Evolutionary conservation across 768 basidiomycete species (phyloP).

Genomic region (Psilocybe subaeruginosa): DNA sequence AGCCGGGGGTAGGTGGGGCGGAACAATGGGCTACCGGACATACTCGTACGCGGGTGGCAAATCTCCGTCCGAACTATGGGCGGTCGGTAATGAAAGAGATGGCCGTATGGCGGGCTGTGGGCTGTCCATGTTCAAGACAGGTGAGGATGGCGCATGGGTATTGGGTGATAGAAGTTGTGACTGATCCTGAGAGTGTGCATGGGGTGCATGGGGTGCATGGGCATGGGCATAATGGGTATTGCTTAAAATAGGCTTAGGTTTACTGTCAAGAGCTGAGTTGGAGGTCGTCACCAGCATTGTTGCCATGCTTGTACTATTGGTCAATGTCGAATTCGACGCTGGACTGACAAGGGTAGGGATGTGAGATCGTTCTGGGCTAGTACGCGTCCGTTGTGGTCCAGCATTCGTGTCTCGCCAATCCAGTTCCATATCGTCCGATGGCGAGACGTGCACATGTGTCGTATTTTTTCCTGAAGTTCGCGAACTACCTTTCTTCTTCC

Average conservation of each 20-base stretch:
- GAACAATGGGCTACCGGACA: conserved; percentile 4
- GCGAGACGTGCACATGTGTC: neutral
- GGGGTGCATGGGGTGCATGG: neutral
- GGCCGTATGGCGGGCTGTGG: neutral
- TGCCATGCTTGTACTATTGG: neutral
- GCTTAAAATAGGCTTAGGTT: neutral
- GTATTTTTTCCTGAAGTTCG: neutral
- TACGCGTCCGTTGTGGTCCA: neutral
- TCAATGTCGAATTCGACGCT: neutral
- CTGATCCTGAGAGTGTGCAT: neutral
- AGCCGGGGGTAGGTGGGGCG: neutral
- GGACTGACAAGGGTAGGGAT: neutral
- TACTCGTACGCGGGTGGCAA: conserved; percentile 9
- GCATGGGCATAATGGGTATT: neutral
- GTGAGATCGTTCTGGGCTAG: neutral
- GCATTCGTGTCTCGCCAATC: neutral
- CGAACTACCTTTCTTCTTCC: neutral
- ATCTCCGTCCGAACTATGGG: neutral
- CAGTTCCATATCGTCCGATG: neutral
- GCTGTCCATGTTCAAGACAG: no score
- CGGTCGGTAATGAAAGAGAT: neutral
- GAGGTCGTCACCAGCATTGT: neutral
- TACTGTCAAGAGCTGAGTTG: neutral
- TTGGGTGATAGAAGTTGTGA: neutral
- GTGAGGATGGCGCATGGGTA: neutral